phyloP scores from a whole-genome alignment of 176 grass and related monocot genomes.

The Oryza longistaminata region DNA sequence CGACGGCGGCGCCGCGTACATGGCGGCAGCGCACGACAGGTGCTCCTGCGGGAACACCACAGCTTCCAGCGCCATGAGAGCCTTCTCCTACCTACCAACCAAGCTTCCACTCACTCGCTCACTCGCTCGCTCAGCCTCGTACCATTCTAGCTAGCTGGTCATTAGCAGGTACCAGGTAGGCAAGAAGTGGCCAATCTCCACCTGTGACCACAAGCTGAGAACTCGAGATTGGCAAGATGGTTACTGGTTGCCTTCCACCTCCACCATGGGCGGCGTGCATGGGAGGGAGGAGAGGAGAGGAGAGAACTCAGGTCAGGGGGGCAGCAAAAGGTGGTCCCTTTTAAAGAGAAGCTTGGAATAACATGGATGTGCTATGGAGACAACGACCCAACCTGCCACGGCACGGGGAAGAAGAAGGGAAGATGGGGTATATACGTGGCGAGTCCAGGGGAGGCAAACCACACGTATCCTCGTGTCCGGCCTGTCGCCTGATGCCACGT shows the following conservation, averaged over 20 bases:
- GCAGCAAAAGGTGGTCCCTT: constrained; percentile 5
- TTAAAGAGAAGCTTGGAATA: constrained; percentile 16
- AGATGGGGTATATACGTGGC: neutral
- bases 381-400: constrained; percentile 11
- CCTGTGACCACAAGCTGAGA: neutral
- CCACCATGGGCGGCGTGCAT: neutral
- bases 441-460: neutral
- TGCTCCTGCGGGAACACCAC: constrained; percentile 46
- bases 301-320: neutral
- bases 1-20: constrained; percentile 16
- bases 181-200: constrained; percentile 2
- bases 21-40: neutral
- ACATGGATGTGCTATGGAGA: constrained; percentile 12
- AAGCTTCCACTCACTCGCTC: neutral
- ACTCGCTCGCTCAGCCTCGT: neutral
- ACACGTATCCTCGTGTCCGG: neutral
- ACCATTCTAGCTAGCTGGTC: constrained; percentile 1
- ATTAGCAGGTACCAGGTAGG: neutral
- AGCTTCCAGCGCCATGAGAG: constrained; percentile 37
- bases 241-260: neutral
- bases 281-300: neutral
- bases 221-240: neutral
- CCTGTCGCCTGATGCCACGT: constrained; percentile 7
- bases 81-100: neutral
- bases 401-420: neutral